Percentiles rank a stretch among this genome's conserved stretches.
phyloP scores from a whole-genome alignment of 805 yeast genomes.

The Candida vaughaniae region DNA sequence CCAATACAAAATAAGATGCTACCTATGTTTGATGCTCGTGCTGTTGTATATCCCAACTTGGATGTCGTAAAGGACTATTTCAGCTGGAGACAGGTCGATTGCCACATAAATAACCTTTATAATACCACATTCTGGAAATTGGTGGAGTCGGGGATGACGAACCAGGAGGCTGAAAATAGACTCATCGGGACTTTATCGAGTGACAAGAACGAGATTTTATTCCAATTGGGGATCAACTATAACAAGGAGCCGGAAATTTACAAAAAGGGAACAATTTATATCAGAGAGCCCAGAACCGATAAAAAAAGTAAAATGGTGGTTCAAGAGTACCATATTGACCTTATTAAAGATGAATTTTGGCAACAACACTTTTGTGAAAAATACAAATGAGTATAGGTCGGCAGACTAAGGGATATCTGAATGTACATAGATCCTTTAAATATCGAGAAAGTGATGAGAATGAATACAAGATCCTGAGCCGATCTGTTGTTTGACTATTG shows the following conservation, averaged over 20 bases:
- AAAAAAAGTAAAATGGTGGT: conserved; percentile 50
- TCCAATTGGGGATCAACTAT: conserved; percentile 81
- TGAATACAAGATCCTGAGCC: no score
- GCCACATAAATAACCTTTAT: conserved; percentile 91
- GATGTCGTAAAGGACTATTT: conserved; percentile 72
- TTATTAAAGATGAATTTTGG: conserved; percentile 70
- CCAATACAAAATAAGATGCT: conserved; percentile 49
- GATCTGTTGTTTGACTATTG: no score
- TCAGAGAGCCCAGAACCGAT: conserved; percentile 50
- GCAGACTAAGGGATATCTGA: no score
- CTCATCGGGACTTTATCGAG: conserved; percentile 75
- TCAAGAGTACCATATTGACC: conserved; percentile 51
- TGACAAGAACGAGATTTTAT: conserved; percentile 88
- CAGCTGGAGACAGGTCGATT: conserved; percentile 94
- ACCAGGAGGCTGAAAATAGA: conserved; percentile 77
- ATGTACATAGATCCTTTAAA: no score
- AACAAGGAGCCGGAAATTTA: conserved; percentile 86
- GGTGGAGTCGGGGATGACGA: conserved; percentile 60
- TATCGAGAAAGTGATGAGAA: no score
- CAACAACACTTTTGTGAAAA: conserved; percentile 7
- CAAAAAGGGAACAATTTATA: conserved; percentile 74
- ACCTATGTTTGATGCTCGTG: conserved; percentile 91
- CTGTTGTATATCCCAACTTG: conserved; percentile 76
- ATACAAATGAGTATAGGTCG: no score
- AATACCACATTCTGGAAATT: conserved; percentile 92